A percentile compares a stretch with the other conserved stretches of the same genome.
Evolutionary conservation across 2,329 filamentous ascomycete species (phyloP).

Genomic region (Botrytis fragariae): DNA sequence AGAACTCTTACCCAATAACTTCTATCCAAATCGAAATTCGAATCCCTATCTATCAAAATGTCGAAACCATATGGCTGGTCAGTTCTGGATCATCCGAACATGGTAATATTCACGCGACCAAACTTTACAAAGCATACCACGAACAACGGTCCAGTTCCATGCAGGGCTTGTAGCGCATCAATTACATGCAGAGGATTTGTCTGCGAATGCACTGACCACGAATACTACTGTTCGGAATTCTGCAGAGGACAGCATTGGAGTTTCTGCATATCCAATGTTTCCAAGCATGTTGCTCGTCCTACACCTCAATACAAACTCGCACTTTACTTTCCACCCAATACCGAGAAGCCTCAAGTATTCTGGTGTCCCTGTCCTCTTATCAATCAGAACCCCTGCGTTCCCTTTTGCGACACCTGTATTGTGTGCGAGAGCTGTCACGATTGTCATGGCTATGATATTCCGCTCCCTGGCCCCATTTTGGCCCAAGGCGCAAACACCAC

Average conservation of each 20-base stretch:
- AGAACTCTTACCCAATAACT: neutral
- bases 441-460: neutral
- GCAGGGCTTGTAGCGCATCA: neutral
- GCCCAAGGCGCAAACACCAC: neutral
- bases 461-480: neutral
- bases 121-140: neutral
- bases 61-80: neutral
- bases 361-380: neutral
- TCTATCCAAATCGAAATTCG: neutral
- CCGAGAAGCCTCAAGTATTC: constrained; percentile 49
- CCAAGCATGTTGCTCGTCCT: neutral
- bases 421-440: neutral
- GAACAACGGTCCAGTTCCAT: neutral
- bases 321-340: neutral
- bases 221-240: neutral
- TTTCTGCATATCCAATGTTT: neutral
- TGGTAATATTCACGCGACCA: neutral
- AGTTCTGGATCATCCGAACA: neutral
- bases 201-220: neutral
- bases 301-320: neutral
- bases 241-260: neutral
- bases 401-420: neutral
- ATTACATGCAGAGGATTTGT: neutral
- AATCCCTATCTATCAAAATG: neutral
- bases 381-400: neutral